Base-by-base conservation (phyloP, 768 basidiomycete genomes). In the Tricholoma saponaceum region DNA sequence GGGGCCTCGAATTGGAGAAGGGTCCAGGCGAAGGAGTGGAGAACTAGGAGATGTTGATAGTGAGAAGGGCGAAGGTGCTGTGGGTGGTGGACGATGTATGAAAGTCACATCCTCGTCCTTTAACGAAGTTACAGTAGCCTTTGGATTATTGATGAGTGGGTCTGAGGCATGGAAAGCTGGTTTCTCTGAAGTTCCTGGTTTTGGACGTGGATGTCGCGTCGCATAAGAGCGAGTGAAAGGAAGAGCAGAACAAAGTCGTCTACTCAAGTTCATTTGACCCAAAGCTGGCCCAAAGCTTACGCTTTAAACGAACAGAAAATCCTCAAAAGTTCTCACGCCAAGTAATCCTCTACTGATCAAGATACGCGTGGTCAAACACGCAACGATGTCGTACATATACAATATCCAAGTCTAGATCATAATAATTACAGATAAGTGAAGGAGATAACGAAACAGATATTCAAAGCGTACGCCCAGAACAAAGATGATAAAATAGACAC, bases 1-100 rank as follows among this genome's bases (percentile, higher is more conserved):
- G 13, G 75, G 72, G 0, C 63, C 65, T 3, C 59, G 60, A 10
- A 63, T 59, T 4, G 64, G 59, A 9, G 72, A 64, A 7, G 68
- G 52, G 5, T 73, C 66, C 13, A 80, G 72, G 0, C 75, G 75
- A 14, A 93, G 79, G 4, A 93, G 76, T 0, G 92, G 89, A 0
- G 91, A 94, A 5, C 81, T 71, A 9, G 91, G 91, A 8, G 79
- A 75, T 5, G 83, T 83, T 5, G 83, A 86, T 56, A 85, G 81
- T 18, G 91, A 94, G 58, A 78, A 75, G 3, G 90, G 90, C 16
- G 90, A 79, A 8, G 88, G 87, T 9, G 85, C 81, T 9, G 87
- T 83, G 0, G 91, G 89, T 0, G 91, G 92, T n/a, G 89, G 89
- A 43, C 92, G 85, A 68, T 90, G 89, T 57, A 93, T 85, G 69